These are phyloP conservation scores for Magnolia changhungtana DNA, from an alignment of 164 flowering plant species.

Conservation along the genomic window DNA sequence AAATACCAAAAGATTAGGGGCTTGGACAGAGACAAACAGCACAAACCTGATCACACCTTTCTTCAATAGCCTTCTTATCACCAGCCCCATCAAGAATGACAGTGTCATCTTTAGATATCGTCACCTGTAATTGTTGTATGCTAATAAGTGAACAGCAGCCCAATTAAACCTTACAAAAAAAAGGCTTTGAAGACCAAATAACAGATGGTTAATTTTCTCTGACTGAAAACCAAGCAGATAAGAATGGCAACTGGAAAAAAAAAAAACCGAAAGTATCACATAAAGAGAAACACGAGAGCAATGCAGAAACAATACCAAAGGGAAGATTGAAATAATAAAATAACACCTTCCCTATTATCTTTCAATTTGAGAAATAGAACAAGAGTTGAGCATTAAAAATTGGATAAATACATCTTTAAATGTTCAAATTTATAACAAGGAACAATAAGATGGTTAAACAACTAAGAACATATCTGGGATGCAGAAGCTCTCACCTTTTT, in stretches of 20 bases:
- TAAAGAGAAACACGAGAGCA: neutral
- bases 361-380: neutral
- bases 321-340: neutral
- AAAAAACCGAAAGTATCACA: neutral
- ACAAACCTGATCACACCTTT: conserved; percentile 83
- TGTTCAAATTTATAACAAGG: neutral
- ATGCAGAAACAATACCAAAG: neutral
- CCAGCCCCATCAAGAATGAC: conserved; percentile 94
- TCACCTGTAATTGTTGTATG: conserved; percentile 35
- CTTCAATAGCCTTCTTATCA: conserved; percentile 77
- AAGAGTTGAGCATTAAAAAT: neutral
- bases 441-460: neutral
- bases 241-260: neutral
- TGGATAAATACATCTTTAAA: neutral
- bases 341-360: no score
- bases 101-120: conserved; percentile 81
- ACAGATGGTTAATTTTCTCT: neutral
- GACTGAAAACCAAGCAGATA: neutral
- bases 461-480: neutral
- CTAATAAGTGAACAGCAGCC: neutral
- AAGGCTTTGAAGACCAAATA: neutral
- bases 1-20: no score
- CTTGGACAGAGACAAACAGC: neutral
- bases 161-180: neutral
- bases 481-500: conserved; percentile 38